phyloP scores from a whole-genome alignment of 805 yeast genomes.

The Ogataea ganodermae region DNA sequence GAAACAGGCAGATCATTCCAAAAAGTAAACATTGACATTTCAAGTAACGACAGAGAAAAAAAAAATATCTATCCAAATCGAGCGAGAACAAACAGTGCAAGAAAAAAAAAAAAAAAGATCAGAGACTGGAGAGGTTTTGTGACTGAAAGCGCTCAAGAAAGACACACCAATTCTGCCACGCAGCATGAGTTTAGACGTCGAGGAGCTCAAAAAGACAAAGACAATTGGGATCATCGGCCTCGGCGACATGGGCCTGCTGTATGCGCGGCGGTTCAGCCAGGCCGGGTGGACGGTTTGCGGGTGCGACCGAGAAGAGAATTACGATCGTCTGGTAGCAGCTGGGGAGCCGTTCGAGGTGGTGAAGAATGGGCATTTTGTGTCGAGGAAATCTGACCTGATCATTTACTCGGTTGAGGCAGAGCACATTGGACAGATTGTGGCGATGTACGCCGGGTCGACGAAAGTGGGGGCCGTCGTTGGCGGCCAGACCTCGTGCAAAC shows the following conservation, averaged over 20 bases:
- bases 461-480: constrained; percentile 90
- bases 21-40: constrained; percentile 10
- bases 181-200: constrained; percentile 14
- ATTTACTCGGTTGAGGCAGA: constrained; percentile 95
- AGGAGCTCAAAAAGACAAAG: constrained; percentile 38
- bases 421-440: constrained; percentile 69
- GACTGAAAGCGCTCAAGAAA: too few species aligned
- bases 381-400: constrained; percentile 77
- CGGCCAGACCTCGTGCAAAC: constrained; percentile 97
- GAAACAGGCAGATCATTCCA: constrained; percentile 4
- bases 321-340: constrained; percentile 43
- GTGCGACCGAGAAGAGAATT: constrained; percentile 77
- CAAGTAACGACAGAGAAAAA: background rate
- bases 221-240: constrained; percentile 89
- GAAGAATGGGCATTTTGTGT: constrained; percentile 80
- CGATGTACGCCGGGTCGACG: constrained; percentile 80
- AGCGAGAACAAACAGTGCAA: background rate
- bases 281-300: constrained; percentile 92
- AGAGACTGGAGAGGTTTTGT: too few species aligned
- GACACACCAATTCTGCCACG: too few species aligned
- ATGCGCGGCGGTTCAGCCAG: constrained; percentile 72
- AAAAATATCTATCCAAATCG: background rate
- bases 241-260: constrained; percentile 95
- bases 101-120: background rate
- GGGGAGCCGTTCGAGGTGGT: constrained; percentile 53